Conservation (phyloP, 345 rosid species). For the Pistacia atlantica region DNA sequence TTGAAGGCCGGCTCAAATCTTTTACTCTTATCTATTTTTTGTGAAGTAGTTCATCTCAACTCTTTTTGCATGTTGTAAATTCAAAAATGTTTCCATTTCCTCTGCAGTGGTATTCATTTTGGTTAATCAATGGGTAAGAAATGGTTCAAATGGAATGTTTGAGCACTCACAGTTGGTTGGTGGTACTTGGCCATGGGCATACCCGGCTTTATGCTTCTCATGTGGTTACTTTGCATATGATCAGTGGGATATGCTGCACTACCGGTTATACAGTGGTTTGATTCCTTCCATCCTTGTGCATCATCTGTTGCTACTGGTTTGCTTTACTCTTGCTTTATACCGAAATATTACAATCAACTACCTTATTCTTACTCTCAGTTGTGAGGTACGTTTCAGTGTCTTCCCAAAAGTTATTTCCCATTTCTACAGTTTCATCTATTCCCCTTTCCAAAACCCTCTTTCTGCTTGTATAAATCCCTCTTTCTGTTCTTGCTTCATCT, state of each 20-base stretch:
- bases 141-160: conserved; percentile 55
- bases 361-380: conserved; percentile 79
- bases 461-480: neutral
- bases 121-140: conserved; percentile 48
- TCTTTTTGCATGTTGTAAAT: neutral
- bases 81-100: conserved; percentile 11
- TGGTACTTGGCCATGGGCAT: conserved; percentile 80
- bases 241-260: conserved; percentile 88
- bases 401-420: neutral
- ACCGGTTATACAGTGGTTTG: conserved; percentile 70
- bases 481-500: neutral
- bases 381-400: conserved; percentile 60
- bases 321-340: conserved; percentile 88
- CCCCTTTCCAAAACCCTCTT: neutral
- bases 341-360: conserved; percentile 85
- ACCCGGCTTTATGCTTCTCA: conserved; percentile 78
- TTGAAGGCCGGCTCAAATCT: neutral
- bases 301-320: conserved; percentile 80
- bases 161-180: conserved; percentile 70
- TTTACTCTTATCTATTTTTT: neutral
- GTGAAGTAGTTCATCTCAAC: neutral
- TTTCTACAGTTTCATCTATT: too few species aligned
- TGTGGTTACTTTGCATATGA: conserved; percentile 97
- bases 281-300: conserved; percentile 80
- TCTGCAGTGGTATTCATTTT: conserved; percentile 72